These are phyloP conservation scores for Solanum okadae DNA, from an alignment of 257 asterid genomes.

Conservation along the genomic window DNA sequence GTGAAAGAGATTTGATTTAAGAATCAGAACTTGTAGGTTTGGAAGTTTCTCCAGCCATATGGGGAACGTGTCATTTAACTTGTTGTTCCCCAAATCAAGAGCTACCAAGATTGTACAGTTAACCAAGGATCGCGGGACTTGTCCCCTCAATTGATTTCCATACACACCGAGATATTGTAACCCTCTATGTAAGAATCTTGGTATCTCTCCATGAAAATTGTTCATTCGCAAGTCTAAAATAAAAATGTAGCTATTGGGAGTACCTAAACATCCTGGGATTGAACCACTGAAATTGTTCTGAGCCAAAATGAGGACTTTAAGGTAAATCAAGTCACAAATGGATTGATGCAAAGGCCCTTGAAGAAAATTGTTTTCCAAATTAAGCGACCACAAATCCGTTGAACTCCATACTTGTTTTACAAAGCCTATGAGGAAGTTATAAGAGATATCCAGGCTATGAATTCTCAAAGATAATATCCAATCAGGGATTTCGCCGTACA, in stretches of 20 bases:
- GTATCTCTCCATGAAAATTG: neutral
- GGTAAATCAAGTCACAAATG: neutral
- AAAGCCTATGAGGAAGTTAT: neutral
- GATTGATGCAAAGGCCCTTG: neutral
- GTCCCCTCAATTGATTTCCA: neutral
- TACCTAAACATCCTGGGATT: too few species aligned
- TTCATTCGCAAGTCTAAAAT: neutral
- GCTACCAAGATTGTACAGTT: neutral
- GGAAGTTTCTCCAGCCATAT: too few species aligned
- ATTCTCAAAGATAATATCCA: neutral
- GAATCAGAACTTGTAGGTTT: too few species aligned
- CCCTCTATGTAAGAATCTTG: neutral
- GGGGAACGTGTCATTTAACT: too few species aligned
- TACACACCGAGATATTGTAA: neutral
- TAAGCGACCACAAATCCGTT: neutral
- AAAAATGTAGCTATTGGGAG: too few species aligned
- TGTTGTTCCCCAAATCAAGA: neutral
- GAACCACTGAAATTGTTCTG: too few species aligned
- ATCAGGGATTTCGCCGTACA: neutral
- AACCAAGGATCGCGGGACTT: neutral
- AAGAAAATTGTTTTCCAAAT: neutral
- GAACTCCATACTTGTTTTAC: neutral
- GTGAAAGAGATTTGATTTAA: too few species aligned
- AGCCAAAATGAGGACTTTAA: neutral
- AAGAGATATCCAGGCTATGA: neutral